Percentiles rank a stretch among this genome's conserved stretches.
Conservation (phyloP, 2,329 filamentous ascomycete genomes). For the Nemania sp. region DNA sequence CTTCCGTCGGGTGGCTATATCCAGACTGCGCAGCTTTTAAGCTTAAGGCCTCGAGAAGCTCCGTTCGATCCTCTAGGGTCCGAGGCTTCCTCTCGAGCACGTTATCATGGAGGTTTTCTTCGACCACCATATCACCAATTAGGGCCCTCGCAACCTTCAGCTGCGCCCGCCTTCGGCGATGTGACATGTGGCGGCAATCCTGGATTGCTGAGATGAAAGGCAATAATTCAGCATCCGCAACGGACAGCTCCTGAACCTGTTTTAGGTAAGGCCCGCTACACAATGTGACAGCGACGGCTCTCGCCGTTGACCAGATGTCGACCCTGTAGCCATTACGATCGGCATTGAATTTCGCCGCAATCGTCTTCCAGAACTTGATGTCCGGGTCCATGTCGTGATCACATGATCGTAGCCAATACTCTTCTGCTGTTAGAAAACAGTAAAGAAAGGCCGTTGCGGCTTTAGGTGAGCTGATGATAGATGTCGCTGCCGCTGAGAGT, state of each 20-base stretch:
- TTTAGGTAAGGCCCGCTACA: not conserved
- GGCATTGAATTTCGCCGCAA: constrained; percentile 16
- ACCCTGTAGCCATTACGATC: not conserved
- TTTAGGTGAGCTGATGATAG: constrained; percentile 17
- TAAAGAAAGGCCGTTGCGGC: constrained; percentile 18
- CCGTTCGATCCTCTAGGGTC: no score
- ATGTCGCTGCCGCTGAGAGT: not conserved
- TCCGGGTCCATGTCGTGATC: constrained; percentile 23
- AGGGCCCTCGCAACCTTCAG: no score
- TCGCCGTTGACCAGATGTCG: constrained; percentile 10
- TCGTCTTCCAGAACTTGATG: constrained; percentile 9
- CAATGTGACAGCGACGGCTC: constrained; percentile 11
- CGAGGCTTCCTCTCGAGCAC: no score
- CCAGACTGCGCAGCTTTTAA: no score
- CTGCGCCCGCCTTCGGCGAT: not conserved
- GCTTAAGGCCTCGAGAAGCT: no score
- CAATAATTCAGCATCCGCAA: not conserved
- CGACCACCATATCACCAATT: no score
- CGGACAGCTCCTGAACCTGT: not conserved
- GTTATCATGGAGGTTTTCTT: no score
- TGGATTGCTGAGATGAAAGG: constrained; percentile 5
- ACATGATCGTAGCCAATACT: constrained; percentile 14
- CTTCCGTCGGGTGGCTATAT: no score
- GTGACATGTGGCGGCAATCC: constrained; percentile 11
- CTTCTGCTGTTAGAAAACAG: constrained; percentile 16